Percentiles rank a stretch among this genome's conserved stretches.
Conservation (phyloP, 768 basidiomycete species). For the Tulasnella sp. region DNA sequence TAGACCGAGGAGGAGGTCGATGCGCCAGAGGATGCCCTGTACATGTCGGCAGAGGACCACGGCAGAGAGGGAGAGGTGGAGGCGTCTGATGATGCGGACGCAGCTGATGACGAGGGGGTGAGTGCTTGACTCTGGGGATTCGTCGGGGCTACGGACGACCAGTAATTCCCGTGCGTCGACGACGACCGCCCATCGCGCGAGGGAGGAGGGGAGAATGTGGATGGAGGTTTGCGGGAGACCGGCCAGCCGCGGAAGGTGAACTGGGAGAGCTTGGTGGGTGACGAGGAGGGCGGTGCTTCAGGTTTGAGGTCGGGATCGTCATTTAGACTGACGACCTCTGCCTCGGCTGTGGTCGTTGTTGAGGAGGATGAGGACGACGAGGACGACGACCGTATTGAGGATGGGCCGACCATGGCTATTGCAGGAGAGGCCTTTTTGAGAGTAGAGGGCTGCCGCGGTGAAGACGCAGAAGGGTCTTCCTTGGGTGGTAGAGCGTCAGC, state of each 20-base stretch:
- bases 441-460: neutral
- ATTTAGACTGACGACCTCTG: slow-evolving; percentile 13
- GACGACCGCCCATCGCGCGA: neutral
- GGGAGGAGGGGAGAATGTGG: slow-evolving; percentile 17
- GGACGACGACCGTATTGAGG: neutral
- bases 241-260: slow-evolving; percentile 33
- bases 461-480: neutral
- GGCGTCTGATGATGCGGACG: neutral
- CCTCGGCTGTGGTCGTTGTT: neutral
- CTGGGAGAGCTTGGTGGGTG: slow-evolving; percentile 12
- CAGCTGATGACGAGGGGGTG: slow-evolving; percentile 17
- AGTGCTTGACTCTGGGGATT: slow-evolving; percentile 20
- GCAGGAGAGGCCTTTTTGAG: slow-evolving; percentile 15
- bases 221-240: slow-evolving; percentile 28
- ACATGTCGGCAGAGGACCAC: neutral
- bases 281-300: neutral
- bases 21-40: slow-evolving; percentile 16
- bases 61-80: neutral
- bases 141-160: slow-evolving; percentile 12
- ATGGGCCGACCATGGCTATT: neutral
- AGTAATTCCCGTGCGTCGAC: neutral
- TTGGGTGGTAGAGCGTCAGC: neutral
- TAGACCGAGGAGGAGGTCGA: neutral
- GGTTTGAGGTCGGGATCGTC: slow-evolving; percentile 19
- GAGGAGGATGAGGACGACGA: slow-evolving; percentile 13